Evolutionary conservation across 345 rosid species (phyloP).

Genomic region (Populus euphratica): DNA sequence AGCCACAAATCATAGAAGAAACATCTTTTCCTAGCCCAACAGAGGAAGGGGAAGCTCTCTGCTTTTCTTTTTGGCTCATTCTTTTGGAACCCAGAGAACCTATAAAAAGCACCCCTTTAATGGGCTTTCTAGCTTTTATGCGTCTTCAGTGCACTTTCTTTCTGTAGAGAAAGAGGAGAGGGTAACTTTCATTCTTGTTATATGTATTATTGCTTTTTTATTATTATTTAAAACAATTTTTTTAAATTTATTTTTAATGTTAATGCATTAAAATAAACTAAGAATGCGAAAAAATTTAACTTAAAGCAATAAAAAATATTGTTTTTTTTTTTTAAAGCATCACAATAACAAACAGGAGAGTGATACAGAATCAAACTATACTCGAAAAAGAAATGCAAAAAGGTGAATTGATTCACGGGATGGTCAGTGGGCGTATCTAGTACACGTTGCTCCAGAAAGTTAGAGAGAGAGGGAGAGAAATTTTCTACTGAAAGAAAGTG

Average conservation of each 20-base stretch:
- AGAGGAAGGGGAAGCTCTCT: constrained; percentile 25
- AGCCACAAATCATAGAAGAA: constrained; percentile 29
- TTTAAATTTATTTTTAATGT: no score
- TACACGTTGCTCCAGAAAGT: constrained; percentile 41
- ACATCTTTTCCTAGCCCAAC: constrained; percentile 30
- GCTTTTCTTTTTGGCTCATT: constrained; percentile 25
- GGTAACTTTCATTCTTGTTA: constrained; percentile 3
- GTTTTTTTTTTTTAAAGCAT: no score
- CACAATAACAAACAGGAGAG: not conserved
- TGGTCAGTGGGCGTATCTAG: constrained; percentile 8
- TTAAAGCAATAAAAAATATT: no score
- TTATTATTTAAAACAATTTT: no score
- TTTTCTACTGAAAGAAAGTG: constrained; percentile 14
- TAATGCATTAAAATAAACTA: no score
- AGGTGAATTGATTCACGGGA: constrained; percentile 9
- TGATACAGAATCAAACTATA: not conserved
- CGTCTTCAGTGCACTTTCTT: not conserved
- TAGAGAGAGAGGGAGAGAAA: constrained; percentile 3
- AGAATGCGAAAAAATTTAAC: no score
- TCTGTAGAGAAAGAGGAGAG: not conserved
- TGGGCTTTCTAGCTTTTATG: constrained; percentile 11
- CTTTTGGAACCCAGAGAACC: constrained; percentile 13
- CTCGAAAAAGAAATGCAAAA: not conserved
- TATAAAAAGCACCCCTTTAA: constrained; percentile 10
- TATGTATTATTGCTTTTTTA: no score